Evolutionary conservation across 495 filamentous ascomycete species (phyloP).

Genomic region (Neurospora africana): DNA sequence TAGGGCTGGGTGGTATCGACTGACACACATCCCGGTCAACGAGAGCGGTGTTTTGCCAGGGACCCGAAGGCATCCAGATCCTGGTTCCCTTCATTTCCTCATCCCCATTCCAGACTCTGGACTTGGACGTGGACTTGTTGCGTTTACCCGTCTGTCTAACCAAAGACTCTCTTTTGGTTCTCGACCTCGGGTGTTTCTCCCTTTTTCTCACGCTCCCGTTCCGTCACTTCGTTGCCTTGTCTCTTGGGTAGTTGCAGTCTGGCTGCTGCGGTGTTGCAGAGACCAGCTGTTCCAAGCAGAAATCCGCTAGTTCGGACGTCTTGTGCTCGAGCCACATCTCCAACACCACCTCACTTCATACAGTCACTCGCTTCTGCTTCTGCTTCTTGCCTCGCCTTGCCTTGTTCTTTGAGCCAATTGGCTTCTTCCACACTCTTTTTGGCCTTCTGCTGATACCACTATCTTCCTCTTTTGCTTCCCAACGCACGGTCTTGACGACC

Average conservation of each 20-base stretch:
- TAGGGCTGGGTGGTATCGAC: not conserved
- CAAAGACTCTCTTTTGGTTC: not conserved
- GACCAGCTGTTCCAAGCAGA: not conserved
- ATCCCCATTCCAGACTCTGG: not conserved
- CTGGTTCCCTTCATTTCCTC: not conserved
- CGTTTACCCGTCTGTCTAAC: not conserved
- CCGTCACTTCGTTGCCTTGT: not conserved
- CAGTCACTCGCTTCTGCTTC: not conserved
- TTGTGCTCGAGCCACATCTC: not conserved
- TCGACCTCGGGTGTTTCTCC: not conserved
- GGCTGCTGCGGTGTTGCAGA: not conserved
- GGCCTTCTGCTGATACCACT: not conserved
- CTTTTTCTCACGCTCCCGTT: not conserved
- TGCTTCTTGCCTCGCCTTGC: not conserved
- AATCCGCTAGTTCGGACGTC: not conserved
- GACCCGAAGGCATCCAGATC: not conserved
- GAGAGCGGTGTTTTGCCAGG: not conserved
- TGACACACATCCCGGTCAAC: not conserved
- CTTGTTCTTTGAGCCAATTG: not conserved
- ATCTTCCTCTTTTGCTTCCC: conserved; percentile 1
- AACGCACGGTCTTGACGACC: conserved; percentile 18
- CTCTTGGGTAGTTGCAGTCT: not conserved
- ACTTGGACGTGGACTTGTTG: not conserved
- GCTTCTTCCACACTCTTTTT: not conserved
- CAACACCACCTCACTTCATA: not conserved